Evolutionary conservation across 148 eudicot genomes (phyloP).

Genomic region (Chenopodium berlandieri): DNA sequence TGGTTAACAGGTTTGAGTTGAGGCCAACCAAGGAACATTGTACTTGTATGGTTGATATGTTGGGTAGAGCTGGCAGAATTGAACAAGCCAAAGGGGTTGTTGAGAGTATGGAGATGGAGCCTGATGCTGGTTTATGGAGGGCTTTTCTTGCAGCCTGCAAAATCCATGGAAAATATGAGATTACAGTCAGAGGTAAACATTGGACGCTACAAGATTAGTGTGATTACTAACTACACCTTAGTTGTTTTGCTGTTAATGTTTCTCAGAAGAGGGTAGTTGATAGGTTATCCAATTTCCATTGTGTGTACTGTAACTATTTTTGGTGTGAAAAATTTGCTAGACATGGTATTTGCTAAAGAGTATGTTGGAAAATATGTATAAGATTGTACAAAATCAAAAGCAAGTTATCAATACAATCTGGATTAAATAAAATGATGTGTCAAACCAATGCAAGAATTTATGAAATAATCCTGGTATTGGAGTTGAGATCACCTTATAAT

Average conservation of each 20-base stretch:
- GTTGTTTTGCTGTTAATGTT: background rate
- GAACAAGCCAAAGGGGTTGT: constrained; percentile 47
- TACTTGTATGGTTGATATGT: constrained; percentile 65
- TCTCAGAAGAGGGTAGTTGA: background rate
- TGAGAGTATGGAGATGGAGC: constrained; percentile 46
- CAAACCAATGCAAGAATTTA: background rate
- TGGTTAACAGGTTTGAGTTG: constrained; percentile 35
- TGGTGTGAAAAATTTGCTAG: background rate
- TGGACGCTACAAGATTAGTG: background rate
- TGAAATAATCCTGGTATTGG: too few relatives aligned
- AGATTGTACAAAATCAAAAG: too few relatives aligned
- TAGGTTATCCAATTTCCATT: too few relatives aligned
- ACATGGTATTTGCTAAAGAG: background rate
- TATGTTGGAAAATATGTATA: background rate
- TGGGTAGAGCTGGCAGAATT: constrained; percentile 47
- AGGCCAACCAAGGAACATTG: constrained; percentile 50
- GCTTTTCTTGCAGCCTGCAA: constrained; percentile 45
- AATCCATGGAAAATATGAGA: constrained; percentile 24
- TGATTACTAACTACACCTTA: background rate
- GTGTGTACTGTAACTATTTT: too few relatives aligned
- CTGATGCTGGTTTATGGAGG: constrained; percentile 47
- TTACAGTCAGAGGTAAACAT: constrained; percentile 13
- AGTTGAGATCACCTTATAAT: constrained; percentile 4
- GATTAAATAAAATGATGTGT: background rate
- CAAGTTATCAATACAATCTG: background rate